Base-by-base conservation (phyloP, 768 basidiomycete species). In the Epithele typhae region DNA sequence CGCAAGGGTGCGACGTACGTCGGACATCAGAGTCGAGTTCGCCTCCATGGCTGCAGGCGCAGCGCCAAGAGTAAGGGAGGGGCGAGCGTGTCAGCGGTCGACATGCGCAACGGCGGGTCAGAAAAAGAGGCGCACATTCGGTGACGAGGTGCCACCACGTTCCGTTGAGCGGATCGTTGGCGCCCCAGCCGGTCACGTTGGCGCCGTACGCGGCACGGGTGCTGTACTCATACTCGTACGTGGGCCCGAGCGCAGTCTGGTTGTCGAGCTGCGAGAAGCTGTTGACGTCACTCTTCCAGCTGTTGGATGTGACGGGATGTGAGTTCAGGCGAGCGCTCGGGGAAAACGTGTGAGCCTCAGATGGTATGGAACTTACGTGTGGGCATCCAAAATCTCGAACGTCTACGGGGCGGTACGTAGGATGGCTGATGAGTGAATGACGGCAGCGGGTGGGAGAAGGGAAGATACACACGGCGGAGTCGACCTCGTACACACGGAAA, bases 61-160 rank as follows among this genome's bases (percentile, higher is more conserved):
- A 14, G 27, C 27, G 27, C 14, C 27, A 30, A 30, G 27, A 14
- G 15, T 22, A 37, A 22, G 21, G 21, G 27, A 8, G 12, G 22
- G 48, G 25, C 17, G 23, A 17, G 19, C 11, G 15, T 11, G 15
- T 14, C 37, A 37, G 37, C 12, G 15, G 4, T 37, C 37, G 21
- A 17, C 36, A 37, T 19, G 8, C 9, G 14, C 3, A 21, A 40
- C 22, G 11, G 24, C 39, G 12, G 4, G 5, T 9, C 8, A n/a
- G 22, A 15, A 3, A 25, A 3, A 22, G 32, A 9, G 24, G 66
- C 73, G 52, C 46, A 81, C 84, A 75, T 65, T 87, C 84, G 9
- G 87, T 88, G 34, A 89, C 83, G 37, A 64, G 75, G 55, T 88
- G 87, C 87, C 87, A 89, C 81, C 83, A 89, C 9, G 87, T 88